A percentile compares a stretch with the other conserved stretches of the same genome.
Conservation (phyloP, 768 basidiomycete genomes). For the Auricularia sp. region DNA sequence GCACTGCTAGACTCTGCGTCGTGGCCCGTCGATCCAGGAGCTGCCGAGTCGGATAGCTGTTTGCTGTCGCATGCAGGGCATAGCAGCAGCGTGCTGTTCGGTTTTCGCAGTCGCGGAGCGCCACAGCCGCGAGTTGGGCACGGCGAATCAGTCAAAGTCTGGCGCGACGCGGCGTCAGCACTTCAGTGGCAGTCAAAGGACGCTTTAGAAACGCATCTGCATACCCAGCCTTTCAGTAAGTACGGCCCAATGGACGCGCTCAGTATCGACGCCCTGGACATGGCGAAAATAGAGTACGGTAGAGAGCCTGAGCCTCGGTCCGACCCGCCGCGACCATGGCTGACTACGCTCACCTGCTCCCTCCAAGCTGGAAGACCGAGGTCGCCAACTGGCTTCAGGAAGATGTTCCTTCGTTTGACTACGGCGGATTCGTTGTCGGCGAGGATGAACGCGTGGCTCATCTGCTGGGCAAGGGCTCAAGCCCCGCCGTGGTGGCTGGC, state of each 20-base stretch:
- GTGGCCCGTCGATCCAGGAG: background rate
- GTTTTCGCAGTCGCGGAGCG: constrained; percentile 62
- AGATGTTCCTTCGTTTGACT: constrained; percentile 94
- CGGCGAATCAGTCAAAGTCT: constrained; percentile 50
- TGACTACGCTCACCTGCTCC: constrained; percentile 55
- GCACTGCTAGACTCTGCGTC: constrained; percentile 28
- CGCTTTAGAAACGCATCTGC: constrained; percentile 9
- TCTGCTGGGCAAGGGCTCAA: constrained; percentile 81
- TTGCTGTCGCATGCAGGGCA: constrained; percentile 1
- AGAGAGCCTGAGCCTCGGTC: background rate
- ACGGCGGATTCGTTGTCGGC: constrained; percentile 92
- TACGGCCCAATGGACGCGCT: constrained; percentile 40
- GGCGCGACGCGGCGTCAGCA: constrained; percentile 20
- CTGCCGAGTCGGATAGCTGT: background rate
- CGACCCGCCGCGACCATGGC: constrained; percentile 1
- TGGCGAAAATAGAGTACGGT: background rate
- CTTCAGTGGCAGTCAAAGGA: constrained; percentile 2
- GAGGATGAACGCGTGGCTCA: constrained; percentile 79
- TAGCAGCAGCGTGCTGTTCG: constrained; percentile 16
- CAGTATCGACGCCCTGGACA: background rate
- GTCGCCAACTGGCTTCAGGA: constrained; percentile 79
- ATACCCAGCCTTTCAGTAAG: constrained; percentile 71
- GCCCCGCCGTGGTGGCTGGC: constrained; percentile 75
- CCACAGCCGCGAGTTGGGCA: constrained; percentile 48
- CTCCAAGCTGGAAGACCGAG: constrained; percentile 84